Percentiles rank a stretch among this genome's conserved stretches.
Evolutionary conservation across 148 eudicot species (phyloP).

Genomic region (Amaranthus hypochondriacus): DNA sequence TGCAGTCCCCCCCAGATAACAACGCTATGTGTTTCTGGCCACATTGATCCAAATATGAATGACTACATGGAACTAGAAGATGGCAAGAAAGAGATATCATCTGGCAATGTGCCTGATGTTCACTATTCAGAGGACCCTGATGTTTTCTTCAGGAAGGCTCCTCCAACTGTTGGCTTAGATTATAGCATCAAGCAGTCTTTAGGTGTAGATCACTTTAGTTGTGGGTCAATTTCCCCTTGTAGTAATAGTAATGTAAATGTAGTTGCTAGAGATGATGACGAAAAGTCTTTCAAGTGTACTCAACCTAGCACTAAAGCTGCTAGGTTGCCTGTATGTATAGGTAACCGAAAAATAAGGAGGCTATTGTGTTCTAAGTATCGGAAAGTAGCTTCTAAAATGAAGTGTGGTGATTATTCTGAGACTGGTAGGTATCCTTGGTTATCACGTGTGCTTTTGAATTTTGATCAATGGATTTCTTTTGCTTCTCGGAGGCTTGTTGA

Average conservation of each 20-base stretch:
- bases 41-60: conserved; percentile 24
- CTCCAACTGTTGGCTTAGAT: conserved; percentile 37
- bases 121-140: conserved; percentile 36
- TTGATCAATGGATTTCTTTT: not conserved
- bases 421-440: conserved; percentile 38
- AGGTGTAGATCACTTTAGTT: conserved; percentile 30
- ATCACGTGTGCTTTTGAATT: not conserved
- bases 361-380: conserved; percentile 57
- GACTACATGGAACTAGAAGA: conserved; percentile 24
- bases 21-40: conserved; percentile 28
- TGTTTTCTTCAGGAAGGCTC: conserved; percentile 36
- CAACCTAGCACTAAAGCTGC: conserved; percentile 56
- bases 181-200: conserved; percentile 45
- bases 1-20: conserved; percentile 28
- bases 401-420: conserved; percentile 39
- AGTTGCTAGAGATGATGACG: conserved; percentile 96
- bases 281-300: conserved; percentile 69
- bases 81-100: conserved; percentile 30
- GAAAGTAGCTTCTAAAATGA: conserved; percentile 42
- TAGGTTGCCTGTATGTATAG: conserved; percentile 47
- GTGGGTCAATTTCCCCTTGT: conserved; percentile 40
- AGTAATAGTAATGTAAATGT: conserved; percentile 63
- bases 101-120: conserved; percentile 30
- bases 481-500: not conserved
- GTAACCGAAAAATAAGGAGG: conserved; percentile 64